Evolutionary conservation across 176 grass and related monocot species (phyloP), one percentile per base, ranked within the genome.

Genomic region (Ampelocalamus luodianensis): DNA sequence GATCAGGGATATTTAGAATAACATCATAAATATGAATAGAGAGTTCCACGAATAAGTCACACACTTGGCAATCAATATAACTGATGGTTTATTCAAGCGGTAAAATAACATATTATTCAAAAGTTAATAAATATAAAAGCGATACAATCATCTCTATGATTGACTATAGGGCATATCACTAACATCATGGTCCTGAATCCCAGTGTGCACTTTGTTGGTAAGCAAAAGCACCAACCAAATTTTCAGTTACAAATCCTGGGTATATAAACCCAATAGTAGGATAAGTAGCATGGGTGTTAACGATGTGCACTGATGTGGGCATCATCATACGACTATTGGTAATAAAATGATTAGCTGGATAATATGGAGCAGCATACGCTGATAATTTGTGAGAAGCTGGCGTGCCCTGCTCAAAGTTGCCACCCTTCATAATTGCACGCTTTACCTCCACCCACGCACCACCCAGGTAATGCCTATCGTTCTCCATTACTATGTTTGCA

Each of bases 361-460:
- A 78, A 62, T 60, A 78, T 0, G 75, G 75, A 40, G 3, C 12
- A 78, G 75, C 75, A 59, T 26, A 11, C 12, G 10, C 37, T 62
- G 75, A 78, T 23, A 78, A 17, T 40, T 3, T 3, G 12, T 22
- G 62, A 26, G 72, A 56, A 39, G 37, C 55, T 20, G 46, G 6
- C 22, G 6, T 39, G 5, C 11, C 4, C 13, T 43, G 55, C 17
- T 40, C 37, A 8, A 15, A 40, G 44, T 3, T 44, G 75, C 10
- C 13, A 45, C 65, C 62, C 65, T 71, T 82, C 9, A 53, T 39
- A 23, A 76, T 73, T 2, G 86, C 86, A 22, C 4, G 17, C 22
- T 83, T 88, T 26, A 83, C 79, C 73, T 88, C 79, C 0, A 49
- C 86, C 29, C 40, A 17, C 14, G 49, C 48, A 8, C 74, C 55